Evolutionary conservation across 2,329 filamentous ascomycete species (phyloP), one percentile per base, ranked within the genome.

Genomic region (Paraconiothyrium sp.): DNA sequence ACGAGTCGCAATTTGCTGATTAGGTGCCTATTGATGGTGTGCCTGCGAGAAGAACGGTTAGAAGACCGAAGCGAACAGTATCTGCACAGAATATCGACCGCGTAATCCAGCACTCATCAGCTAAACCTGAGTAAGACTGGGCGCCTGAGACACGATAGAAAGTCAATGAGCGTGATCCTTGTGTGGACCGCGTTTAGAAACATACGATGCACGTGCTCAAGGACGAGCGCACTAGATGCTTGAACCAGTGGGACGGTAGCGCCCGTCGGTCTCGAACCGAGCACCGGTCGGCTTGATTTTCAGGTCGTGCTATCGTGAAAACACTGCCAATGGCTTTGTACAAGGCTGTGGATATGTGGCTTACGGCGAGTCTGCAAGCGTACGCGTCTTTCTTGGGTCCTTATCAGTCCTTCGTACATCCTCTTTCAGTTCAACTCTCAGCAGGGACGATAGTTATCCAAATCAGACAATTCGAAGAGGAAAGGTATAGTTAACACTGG

Each of bases 141-240:
- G 14, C 11, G 37, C 10, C 41, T 14, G 54, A 43, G 49, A 37
- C 22, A 10, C 57, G 39, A 6, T 32, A 34, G 14, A 16, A 52
- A 41, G 24, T 59, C 20, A 34, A n/a, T 22, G 39, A n/a, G 46
- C 13, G 30, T 48, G n/a, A n/a, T 13, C 11, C 16, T 51, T 48
- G 47, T 4, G 54, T 35, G 30, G 41, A 22, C 37, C 27, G 27
- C 52, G 44, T 54, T 58, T 60, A 24, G 55, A 64, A 52, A 61
- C 49, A 39, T 47, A 39, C 24, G 7, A 14, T 34, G 48, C 22
- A 54, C 27, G 57, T 57, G 57, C 54, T 10, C 27, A 27, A 54
- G 11, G 55, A 32, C 30, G 46, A 52, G n/a, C 47, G 20, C 34
- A 58, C 27, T 39, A 59, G 57, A 49, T 16, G 41, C 34, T 22